Evolutionary conservation across 495 filamentous ascomycete species (phyloP).

Genomic region (Daldinia childiae): DNA sequence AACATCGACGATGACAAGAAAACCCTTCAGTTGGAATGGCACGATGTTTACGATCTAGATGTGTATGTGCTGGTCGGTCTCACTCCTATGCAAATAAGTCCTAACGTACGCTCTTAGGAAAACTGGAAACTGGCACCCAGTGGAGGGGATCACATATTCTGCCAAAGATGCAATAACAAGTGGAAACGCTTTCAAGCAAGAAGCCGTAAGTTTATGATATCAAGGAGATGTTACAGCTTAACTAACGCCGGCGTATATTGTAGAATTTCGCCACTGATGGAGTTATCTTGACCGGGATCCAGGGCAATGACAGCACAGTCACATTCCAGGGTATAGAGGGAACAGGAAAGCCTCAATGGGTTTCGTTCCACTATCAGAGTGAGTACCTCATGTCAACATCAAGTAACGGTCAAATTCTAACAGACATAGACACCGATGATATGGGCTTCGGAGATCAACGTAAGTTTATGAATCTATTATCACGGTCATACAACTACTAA

Average conservation of each 20-base stretch:
- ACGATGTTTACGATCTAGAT: conserved; percentile 57
- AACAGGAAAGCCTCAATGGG: conserved; percentile 62
- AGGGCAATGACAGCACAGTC: conserved; percentile 62
- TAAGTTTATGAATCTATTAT: conserved; percentile 24
- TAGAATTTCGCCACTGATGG: conserved; percentile 58
- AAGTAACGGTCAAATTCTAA: conserved; percentile 12
- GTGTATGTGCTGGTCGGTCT: conserved; percentile 40
- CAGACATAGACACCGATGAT: conserved; percentile 48
- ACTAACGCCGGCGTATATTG: background rate
- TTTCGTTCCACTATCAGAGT: conserved; percentile 64
- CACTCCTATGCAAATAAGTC: background rate
- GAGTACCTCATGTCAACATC: conserved; percentile 6
- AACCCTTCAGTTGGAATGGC: conserved; percentile 52
- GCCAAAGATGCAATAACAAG: conserved; percentile 51
- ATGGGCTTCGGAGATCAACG: conserved; percentile 58
- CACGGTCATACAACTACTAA: background rate
- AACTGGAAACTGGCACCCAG: conserved; percentile 55
- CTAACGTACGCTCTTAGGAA: conserved; percentile 36
- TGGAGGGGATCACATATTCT: conserved; percentile 55
- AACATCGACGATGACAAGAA: conserved; percentile 52
- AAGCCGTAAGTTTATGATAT: conserved; percentile 45
- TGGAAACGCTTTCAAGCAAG: conserved; percentile 59
- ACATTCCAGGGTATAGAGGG: conserved; percentile 60
- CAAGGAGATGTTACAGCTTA: background rate
- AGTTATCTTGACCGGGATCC: conserved; percentile 58